Conservation (phyloP, 352 stramenopile species). For the Globisporangium abappressorium region DNA sequence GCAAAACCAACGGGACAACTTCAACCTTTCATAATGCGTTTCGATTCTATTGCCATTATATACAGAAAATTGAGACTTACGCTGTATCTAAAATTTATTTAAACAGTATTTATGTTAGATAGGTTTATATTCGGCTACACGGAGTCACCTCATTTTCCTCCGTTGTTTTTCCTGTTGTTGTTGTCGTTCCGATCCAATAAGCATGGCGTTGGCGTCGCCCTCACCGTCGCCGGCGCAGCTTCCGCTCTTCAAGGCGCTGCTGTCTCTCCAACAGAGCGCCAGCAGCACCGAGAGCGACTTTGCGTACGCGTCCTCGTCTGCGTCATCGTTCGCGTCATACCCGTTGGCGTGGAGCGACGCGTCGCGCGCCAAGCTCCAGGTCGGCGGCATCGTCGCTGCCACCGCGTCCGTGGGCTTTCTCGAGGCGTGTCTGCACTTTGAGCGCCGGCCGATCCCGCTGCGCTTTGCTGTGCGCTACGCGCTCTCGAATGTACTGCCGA, state of each 20-base stretch:
- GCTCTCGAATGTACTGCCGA: slow-evolving; percentile 55
- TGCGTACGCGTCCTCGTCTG: neutral
- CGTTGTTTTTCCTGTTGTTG: neutral
- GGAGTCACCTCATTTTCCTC: neutral
- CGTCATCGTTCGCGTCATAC: neutral
- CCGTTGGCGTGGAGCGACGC: neutral
- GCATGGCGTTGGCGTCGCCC: neutral
- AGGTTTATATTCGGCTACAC: neutral
- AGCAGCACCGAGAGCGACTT: slow-evolving; percentile 15
- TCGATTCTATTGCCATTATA: neutral
- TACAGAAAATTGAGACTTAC: neutral
- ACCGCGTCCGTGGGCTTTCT: slow-evolving; percentile 58
- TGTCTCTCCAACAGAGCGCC: neutral
- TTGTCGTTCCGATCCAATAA: neutral
- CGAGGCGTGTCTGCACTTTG: slow-evolving; percentile 58
- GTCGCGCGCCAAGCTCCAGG: slow-evolving; percentile 8
- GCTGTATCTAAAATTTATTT: neutral
- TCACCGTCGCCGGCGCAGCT: neutral
- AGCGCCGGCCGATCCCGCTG: slow-evolving; percentile 61
- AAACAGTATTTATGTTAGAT: neutral
- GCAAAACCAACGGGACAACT: neutral
- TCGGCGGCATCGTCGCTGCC: slow-evolving; percentile 20
- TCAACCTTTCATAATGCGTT: neutral
- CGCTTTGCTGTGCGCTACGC: slow-evolving; percentile 62
- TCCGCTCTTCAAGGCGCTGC: neutral